These are phyloP conservation scores for Phascolomyces articulosus DNA, from an alignment of 371 early-diverging fungal genomes.

Conservation along the genomic window DNA sequence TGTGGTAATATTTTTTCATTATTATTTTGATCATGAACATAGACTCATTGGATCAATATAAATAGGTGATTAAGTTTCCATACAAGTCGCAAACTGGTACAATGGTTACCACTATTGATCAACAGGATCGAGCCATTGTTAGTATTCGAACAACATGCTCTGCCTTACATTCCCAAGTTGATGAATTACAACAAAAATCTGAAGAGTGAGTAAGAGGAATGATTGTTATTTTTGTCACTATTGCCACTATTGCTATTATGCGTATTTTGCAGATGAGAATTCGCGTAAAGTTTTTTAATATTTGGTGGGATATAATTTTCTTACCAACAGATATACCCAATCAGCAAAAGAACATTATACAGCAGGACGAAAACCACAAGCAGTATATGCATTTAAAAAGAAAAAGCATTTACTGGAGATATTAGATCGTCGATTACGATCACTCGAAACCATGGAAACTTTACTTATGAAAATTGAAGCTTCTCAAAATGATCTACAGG, in stretches of 20 bases:
- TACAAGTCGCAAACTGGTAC: slow-evolving; percentile 7
- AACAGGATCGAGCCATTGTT: slow-evolving; percentile 53
- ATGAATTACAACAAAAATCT: slow-evolving; percentile 45
- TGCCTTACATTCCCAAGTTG: slow-evolving; percentile 50
- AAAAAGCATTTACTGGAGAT: slow-evolving; percentile 45
- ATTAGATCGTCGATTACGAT: slow-evolving; percentile 46
- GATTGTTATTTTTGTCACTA: no score
- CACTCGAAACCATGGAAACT: slow-evolving; percentile 60
- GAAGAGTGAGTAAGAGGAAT: slow-evolving; percentile 42
- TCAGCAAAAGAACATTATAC: slow-evolving; percentile 23
- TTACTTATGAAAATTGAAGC: slow-evolving; percentile 56
- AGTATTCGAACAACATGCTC: slow-evolving; percentile 48
- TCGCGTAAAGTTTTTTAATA: no score
- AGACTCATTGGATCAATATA: no score
- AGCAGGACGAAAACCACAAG: slow-evolving; percentile 39
- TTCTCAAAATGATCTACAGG: slow-evolving; percentile 61
- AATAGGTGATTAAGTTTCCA: slow-evolving; percentile 42
- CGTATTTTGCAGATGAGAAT: no score
- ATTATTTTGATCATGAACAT: no score
- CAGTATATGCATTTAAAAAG: slow-evolving; percentile 49
- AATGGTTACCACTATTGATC: slow-evolving; percentile 30
- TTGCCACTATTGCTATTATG: no score
- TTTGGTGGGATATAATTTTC: no score
- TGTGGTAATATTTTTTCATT: slow-evolving; percentile 9
- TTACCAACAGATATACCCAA: slow-evolving; percentile 20